These are phyloP conservation scores for Phytophthora aleatoria DNA, from an alignment of 352 stramenopile species.

Conservation along the genomic window DNA sequence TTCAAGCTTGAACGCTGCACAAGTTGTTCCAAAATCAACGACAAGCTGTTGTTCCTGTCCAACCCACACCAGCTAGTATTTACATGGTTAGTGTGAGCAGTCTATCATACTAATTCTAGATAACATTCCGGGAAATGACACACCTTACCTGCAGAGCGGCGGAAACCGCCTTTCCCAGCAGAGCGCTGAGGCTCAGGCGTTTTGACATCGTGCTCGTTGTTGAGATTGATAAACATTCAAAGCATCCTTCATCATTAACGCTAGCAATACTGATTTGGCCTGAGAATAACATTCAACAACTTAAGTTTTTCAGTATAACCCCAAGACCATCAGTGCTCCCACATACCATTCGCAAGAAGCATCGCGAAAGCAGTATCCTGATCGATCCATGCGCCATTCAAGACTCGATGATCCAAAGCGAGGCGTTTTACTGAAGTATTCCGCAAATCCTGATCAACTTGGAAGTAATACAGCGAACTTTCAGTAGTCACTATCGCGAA, in stretches of 20 bases:
- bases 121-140: not conserved
- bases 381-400: constrained; percentile 25
- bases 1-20: constrained; percentile 19
- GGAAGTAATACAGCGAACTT: constrained; percentile 13
- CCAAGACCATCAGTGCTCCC: not conserved
- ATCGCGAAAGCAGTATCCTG: constrained; percentile 27
- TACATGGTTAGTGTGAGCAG: not conserved
- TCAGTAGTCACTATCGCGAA: constrained; percentile 7
- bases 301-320: not conserved
- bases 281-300: constrained; percentile 6
- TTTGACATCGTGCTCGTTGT: constrained; percentile 25
- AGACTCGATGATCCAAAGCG: constrained; percentile 16
- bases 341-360: constrained; percentile 38
- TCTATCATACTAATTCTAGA: not conserved
- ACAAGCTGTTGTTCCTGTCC: constrained; percentile 15
- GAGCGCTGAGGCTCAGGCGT: constrained; percentile 24
- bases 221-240: constrained; percentile 24
- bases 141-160: constrained; percentile 19
- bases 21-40: constrained; percentile 20
- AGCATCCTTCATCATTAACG: not conserved
- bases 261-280: constrained; percentile 33
- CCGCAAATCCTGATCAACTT: constrained; percentile 16
- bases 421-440: constrained; percentile 12
- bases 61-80: constrained; percentile 31
- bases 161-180: constrained; percentile 23